Conservation (phyloP, 208 protist species). For the Trypanosoma avium region DNA sequence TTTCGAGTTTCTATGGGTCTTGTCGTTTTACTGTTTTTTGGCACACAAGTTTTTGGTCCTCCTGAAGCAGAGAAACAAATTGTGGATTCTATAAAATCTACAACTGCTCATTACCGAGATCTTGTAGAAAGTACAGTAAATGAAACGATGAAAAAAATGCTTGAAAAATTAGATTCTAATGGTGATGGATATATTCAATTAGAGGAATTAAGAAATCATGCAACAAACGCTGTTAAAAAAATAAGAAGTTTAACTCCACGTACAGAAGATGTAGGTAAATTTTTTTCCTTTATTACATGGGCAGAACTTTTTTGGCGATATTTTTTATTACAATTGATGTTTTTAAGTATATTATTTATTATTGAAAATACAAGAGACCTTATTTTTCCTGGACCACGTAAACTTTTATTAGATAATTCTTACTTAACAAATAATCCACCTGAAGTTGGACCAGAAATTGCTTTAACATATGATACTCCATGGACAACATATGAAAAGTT, state of each 20-base stretch:
- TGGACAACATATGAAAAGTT: constrained; percentile 60
- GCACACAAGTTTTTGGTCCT: constrained; percentile 8
- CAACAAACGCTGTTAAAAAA: background rate
- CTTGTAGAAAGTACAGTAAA: constrained; percentile 9
- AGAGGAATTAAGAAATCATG: constrained; percentile 19
- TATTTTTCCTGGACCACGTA: constrained; percentile 33
- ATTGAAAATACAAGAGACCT: constrained; percentile 47
- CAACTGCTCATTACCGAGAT: constrained; percentile 2
- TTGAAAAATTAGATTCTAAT: constrained; percentile 31
- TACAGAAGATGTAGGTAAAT: constrained; percentile 4
- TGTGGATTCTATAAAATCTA: constrained; percentile 2
- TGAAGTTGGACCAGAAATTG: constrained; percentile 49
- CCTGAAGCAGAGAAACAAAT: constrained; percentile 12
- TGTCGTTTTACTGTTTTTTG: constrained; percentile 14
- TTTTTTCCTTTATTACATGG: constrained; percentile 24
- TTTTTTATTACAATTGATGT: constrained; percentile 21
- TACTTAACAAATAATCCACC: constrained; percentile 59
- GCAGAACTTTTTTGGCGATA: constrained; percentile 19
- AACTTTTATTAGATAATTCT: constrained; percentile 53
- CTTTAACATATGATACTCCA: constrained; percentile 80
- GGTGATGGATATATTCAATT: constrained; percentile 25
- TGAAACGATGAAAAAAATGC: constrained; percentile 15
- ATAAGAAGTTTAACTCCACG: constrained; percentile 4
- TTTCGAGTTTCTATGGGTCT: constrained; percentile 23
- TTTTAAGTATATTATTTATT: constrained; percentile 34